Evolutionary conservation across 148 eudicot species (phyloP).

Genomic region (Vaccinium darrowii): DNA sequence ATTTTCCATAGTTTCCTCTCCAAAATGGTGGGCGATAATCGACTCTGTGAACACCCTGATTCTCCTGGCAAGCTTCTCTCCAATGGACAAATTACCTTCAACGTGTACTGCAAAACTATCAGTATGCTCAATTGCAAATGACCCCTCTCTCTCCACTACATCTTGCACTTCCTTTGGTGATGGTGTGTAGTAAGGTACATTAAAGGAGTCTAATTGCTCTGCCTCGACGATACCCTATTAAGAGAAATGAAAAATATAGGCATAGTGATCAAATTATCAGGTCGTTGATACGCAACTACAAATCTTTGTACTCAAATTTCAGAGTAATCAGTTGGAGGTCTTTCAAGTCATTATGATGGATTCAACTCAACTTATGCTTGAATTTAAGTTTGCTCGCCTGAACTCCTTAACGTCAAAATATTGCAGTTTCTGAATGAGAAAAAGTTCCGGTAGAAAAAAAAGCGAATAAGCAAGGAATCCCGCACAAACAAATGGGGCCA

Average conservation of each 20-base stretch:
- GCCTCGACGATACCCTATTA: slow-evolving; percentile 23
- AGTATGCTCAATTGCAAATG: slow-evolving; percentile 21
- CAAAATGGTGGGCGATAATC: slow-evolving; percentile 26
- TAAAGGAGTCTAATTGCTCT: slow-evolving; percentile 31
- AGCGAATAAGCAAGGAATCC: no score
- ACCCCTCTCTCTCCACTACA: slow-evolving; percentile 22
- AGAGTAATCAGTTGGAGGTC: no score
- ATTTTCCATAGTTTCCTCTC: slow-evolving; percentile 8
- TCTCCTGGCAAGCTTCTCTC: slow-evolving; percentile 15
- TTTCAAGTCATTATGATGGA: background rate
- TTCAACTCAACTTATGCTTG: background rate
- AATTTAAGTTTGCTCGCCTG: background rate
- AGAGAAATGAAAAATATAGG: background rate
- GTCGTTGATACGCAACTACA: background rate
- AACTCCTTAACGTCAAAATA: background rate
- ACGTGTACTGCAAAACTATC: slow-evolving; percentile 10
- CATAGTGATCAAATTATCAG: background rate
- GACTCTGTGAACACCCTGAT: slow-evolving; percentile 17
- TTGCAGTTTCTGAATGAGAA: no score
- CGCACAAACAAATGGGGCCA: no score
- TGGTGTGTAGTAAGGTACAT: slow-evolving; percentile 33
- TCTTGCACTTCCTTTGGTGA: slow-evolving; percentile 26
- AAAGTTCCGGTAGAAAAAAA: no score
- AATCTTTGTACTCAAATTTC: background rate
- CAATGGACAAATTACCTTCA: background rate